Conservation (phyloP, 2,329 filamentous ascomycete genomes). For the Penicillium sp. region DNA sequence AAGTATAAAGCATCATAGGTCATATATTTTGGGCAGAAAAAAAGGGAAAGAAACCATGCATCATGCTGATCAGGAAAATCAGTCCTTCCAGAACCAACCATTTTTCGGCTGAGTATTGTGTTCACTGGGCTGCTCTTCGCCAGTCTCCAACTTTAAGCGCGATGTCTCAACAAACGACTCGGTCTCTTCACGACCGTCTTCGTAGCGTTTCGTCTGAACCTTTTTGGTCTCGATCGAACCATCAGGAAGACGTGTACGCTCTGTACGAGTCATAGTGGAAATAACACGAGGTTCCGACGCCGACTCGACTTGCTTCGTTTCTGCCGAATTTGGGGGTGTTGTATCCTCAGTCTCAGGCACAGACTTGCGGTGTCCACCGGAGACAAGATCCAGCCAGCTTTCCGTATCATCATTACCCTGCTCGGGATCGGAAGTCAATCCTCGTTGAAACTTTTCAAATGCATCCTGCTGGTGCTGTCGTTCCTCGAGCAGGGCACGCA, state of each 20-base stretch:
- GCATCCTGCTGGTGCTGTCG: constrained; percentile 25
- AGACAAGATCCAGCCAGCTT: constrained; percentile 30
- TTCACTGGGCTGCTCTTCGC: constrained; percentile 5
- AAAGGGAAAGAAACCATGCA: not conserved
- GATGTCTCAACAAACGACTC: constrained; percentile 53
- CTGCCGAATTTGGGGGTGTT: not conserved
- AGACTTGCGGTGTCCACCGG: constrained; percentile 25
- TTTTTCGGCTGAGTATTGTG: constrained; percentile 10
- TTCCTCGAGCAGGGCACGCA: constrained; percentile 37
- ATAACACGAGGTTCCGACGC: constrained; percentile 40
- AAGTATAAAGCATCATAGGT: not conserved
- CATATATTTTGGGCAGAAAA: not conserved
- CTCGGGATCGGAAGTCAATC: not conserved
- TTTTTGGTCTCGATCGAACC: constrained; percentile 60
- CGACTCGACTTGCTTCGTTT: not conserved
- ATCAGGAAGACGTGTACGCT: constrained; percentile 56
- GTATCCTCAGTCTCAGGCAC: constrained; percentile 15
- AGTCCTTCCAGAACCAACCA: constrained; percentile 44
- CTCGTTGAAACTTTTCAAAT: constrained; percentile 13
- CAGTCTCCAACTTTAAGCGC: constrained; percentile 21
- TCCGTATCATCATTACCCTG: constrained; percentile 22
- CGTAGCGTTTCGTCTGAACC: constrained; percentile 58
- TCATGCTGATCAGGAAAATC: constrained; percentile 2
- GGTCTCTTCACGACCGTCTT: constrained; percentile 61
- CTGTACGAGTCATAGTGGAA: constrained; percentile 59